Base-by-base conservation (phyloP, 495 filamentous ascomycete genomes). In the Cercophora scortea region DNA sequence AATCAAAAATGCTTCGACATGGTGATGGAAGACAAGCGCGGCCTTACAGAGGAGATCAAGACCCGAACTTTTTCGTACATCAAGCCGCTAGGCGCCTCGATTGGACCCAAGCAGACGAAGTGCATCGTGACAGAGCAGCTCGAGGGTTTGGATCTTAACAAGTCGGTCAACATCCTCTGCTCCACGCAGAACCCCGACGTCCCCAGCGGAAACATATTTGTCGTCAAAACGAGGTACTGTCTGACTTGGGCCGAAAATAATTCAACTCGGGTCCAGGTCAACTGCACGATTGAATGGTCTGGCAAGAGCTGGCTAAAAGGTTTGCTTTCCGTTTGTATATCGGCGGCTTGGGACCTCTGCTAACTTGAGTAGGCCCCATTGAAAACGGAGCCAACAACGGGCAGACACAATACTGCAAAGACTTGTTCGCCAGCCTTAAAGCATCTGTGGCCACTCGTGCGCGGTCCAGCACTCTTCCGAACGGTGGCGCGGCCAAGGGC, bases 271-370 rank as follows among this genome's bases (percentile, higher is more conserved):
- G 70, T 99, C 32, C 76, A 91, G 25, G 82, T 89, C 67, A 95
- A 83, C 51, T 96, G 88, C 67, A 84, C 84, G 0, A 87, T 97
- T 45, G 93, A 97, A 62, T 99, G 93, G 93, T 82, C 86, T 0
- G 91, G 93, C 50, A 99, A 99, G 76, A 95, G 89, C 71, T 99
- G 94, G 93, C 66, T 97, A 39, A 97, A 95, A 74, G 89, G 92
- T 96, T 79, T 32, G 52, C 43, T 13, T 12, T 34, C 8, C 16
- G 25, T 17, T 33, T 44, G 32, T 17, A 42, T 35, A 10, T 43
- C 18, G 34, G 12, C 10, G 10, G 17, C 25, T 46, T 53, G 51
- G 53, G 46, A 53, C 51, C 45, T 53, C 17, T 45, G 51, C 6
- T 72, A 12, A 18, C 15, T 36, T 75, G 9, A 18, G n/a, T 36